Percentiles rank a stretch among this genome's conserved stretches.
Conservation (phyloP, 139 green algal genomes). For the Chlamydomonas urium region DNA sequence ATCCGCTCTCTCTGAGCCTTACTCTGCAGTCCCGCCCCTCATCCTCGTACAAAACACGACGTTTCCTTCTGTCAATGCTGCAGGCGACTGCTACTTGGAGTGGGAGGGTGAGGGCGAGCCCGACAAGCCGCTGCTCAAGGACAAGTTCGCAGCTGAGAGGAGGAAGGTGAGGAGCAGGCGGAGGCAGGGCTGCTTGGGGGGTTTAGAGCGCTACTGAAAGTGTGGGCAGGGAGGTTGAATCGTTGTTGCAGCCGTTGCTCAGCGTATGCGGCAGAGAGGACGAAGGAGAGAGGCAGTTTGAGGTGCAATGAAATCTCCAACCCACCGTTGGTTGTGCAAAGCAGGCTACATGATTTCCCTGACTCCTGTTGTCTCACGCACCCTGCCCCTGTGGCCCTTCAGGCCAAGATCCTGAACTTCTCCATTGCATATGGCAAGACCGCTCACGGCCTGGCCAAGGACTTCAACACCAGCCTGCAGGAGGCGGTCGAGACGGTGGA, state of each 20-base stretch:
- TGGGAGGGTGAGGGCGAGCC: conserved; percentile 48
- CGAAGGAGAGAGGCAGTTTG: too few species aligned
- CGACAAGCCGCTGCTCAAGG: conserved; percentile 77
- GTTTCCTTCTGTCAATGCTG: too few species aligned
- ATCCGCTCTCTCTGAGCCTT: too few species aligned
- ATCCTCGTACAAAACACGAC: too few species aligned
- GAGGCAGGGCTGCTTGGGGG: not conserved
- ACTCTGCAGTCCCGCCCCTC: too few species aligned
- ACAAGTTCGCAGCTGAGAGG: conserved; percentile 72
- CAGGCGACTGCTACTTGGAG: conserved; percentile 68
- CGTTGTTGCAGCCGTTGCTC: too few species aligned
- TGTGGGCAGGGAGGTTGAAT: not conserved
- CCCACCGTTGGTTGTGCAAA: too few species aligned
- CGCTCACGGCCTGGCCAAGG: conserved; percentile 85
- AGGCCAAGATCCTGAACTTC: conserved; percentile 98
- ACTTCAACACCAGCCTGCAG: conserved; percentile 76
- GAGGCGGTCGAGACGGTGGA: conserved; percentile 89
- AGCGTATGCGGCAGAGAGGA: too few species aligned
- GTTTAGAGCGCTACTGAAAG: not conserved
- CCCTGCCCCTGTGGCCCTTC: conserved; percentile 21
- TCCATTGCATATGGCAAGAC: conserved; percentile 99
- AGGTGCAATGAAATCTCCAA: too few species aligned
- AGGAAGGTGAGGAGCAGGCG: conserved; percentile 46
- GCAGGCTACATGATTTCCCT: too few species aligned
- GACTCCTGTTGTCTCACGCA: too few species aligned